Percentiles rank a stretch among this genome's conserved stretches.
phyloP scores from a whole-genome alignment of 768 basidiomycete genomes.

The Pseudohyphozyma bogoriensis region DNA sequence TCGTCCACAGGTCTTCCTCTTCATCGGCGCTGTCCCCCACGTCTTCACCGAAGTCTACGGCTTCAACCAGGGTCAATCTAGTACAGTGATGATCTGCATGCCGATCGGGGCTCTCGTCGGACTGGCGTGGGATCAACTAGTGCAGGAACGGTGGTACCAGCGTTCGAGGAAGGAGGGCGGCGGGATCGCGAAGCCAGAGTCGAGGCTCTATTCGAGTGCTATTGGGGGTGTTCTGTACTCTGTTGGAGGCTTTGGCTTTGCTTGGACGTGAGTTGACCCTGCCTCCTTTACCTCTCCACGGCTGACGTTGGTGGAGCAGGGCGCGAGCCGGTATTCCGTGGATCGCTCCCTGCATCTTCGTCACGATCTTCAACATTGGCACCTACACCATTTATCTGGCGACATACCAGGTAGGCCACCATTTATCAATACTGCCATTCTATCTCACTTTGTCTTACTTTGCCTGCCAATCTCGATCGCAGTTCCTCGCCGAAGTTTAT shows the following conservation, averaged over 20 bases:
- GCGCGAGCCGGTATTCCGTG: conserved; percentile 28
- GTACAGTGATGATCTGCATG: conserved; percentile 27
- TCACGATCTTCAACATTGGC: conserved; percentile 7
- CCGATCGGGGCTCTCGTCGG: conserved; percentile 20
- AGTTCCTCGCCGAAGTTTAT: conserved; percentile 23
- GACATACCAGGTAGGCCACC: too few relatives aligned
- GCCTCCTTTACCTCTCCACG: too few relatives aligned
- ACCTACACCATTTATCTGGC: not conserved
- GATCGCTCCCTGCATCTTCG: conserved; percentile 27
- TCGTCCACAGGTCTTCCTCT: too few relatives aligned
- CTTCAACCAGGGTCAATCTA: conserved; percentile 12
- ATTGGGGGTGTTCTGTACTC: conserved; percentile 1
- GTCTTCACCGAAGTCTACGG: conserved; percentile 24
- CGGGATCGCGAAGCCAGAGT: conserved; percentile 29
- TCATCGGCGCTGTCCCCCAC: too few relatives aligned
- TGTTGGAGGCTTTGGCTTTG: not conserved
- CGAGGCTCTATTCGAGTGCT: conserved; percentile 22
- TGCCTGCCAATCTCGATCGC: too few relatives aligned
- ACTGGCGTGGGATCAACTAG: not conserved
- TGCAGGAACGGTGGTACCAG: conserved; percentile 23
- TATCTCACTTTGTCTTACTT: too few relatives aligned
- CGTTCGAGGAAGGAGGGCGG: conserved; percentile 12
- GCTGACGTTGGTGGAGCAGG: too few relatives aligned
- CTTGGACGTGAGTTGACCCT: too few relatives aligned
- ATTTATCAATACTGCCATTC: too few relatives aligned